Percentiles rank a stretch among this genome's conserved stretches.
phyloP scores from a whole-genome alignment of 768 basidiomycete species.

The Mycena olivaceomarginata region DNA sequence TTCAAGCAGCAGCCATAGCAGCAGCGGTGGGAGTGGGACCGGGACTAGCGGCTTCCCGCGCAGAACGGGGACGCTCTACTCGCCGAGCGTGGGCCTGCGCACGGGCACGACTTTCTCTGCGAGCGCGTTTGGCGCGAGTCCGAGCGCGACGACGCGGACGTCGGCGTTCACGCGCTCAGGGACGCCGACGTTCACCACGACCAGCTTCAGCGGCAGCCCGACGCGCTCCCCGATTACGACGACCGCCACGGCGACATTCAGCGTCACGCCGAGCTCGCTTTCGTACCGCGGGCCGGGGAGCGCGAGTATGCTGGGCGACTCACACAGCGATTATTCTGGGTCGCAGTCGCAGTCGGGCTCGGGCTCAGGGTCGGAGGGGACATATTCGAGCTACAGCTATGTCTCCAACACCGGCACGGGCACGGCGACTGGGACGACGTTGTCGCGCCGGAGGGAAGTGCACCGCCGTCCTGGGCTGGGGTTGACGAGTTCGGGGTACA shows the following conservation, averaged over 20 bases:
- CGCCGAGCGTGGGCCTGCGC: constrained; percentile 41
- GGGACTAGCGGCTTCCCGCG: background rate
- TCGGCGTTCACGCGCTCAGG: constrained; percentile 13
- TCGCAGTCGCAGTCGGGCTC: constrained; percentile 39
- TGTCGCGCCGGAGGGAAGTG: constrained; percentile 39
- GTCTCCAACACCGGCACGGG: background rate
- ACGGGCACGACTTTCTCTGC: constrained; percentile 30
- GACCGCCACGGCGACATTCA: constrained; percentile 42
- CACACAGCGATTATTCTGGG: constrained; percentile 51
- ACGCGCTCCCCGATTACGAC: constrained; percentile 36
- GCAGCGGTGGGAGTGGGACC: background rate
- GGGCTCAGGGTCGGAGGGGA: constrained; percentile 60
- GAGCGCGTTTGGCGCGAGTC: background rate
- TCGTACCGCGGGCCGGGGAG: constrained; percentile 42
- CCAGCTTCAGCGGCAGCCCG: constrained; percentile 12
- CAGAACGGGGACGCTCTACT: constrained; percentile 37
- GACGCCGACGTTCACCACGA: constrained; percentile 2
- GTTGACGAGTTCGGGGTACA: constrained; percentile 69
- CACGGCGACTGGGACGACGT: constrained; percentile 14
- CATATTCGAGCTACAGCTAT: constrained; percentile 34
- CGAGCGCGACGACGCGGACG: background rate
- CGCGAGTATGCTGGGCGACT: constrained; percentile 40
- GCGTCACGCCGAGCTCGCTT: constrained; percentile 28
- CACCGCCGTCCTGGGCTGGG: constrained; percentile 57
- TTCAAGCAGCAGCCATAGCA: background rate